phyloP scores from a whole-genome alignment of 2,329 filamentous ascomycete genomes.

The Trichoderma guizhouense region DNA sequence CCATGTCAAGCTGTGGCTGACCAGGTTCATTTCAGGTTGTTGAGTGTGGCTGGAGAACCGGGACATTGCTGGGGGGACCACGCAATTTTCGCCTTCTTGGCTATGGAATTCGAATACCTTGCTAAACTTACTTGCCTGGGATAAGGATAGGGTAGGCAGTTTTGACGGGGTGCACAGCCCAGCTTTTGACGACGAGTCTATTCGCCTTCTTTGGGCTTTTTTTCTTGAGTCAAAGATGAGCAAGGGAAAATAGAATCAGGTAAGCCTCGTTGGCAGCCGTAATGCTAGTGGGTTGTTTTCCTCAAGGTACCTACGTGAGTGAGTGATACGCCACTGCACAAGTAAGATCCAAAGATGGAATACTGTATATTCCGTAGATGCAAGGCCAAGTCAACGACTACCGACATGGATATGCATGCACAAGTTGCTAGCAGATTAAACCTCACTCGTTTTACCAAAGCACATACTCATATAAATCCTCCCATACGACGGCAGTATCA shows the following conservation, averaged over 20 bases:
- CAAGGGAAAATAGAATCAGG: neutral
- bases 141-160: neutral
- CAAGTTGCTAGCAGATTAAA: neutral
- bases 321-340: neutral
- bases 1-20: conserved; percentile 16
- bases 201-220: neutral
- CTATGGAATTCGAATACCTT: neutral
- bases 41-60: conserved; percentile 5
- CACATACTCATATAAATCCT: neutral
- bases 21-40: neutral
- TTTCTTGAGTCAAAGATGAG: neutral
- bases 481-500: neutral
- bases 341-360: neutral
- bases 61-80: neutral
- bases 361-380: neutral
- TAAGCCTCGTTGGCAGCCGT: neutral
- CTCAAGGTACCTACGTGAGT: neutral
- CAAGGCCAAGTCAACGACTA: neutral
- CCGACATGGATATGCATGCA: neutral
- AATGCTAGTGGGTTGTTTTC: neutral
- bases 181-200: neutral
- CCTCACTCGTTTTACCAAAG: neutral
- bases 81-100: conserved; percentile 8
- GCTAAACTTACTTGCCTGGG: neutral
- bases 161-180: neutral